A percentile compares a stretch with the other conserved stretches of the same genome.
phyloP scores from a whole-genome alignment of 2,329 filamentous ascomycete species.

The Xylariaceae sp. region DNA sequence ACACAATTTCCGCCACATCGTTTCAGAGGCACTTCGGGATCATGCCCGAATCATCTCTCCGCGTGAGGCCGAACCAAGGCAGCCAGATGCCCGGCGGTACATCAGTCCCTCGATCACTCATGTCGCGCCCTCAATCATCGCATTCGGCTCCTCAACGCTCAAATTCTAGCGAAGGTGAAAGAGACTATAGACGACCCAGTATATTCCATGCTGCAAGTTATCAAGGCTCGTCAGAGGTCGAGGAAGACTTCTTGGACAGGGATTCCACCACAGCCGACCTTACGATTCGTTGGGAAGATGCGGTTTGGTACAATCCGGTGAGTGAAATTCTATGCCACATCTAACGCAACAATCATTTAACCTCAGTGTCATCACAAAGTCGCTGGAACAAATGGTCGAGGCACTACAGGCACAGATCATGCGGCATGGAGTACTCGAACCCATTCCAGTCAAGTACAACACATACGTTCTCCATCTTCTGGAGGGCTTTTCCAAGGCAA shows the following conservation, averaged over 20 bases:
- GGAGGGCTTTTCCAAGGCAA: conserved; percentile 32
- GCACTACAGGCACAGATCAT: conserved; percentile 40
- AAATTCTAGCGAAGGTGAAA: conserved; percentile 11
- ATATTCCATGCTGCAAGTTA: conserved; percentile 24
- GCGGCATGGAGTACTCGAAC: conserved; percentile 31
- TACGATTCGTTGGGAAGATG: conserved; percentile 27
- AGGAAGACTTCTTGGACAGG: conserved; percentile 9
- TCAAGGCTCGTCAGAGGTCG: conserved; percentile 13
- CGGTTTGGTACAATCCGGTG: conserved; percentile 36
- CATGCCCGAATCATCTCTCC: conserved; percentile 19
- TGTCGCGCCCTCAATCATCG: no score
- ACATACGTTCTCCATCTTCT: conserved; percentile 40
- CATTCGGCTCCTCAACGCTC: conserved; percentile 13
- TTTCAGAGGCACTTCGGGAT: neutral
- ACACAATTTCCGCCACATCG: neutral
- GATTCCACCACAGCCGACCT: conserved; percentile 6
- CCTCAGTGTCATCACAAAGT: conserved; percentile 12
- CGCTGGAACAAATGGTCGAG: conserved; percentile 41
- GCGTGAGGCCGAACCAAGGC: conserved; percentile 25
- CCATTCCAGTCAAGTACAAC: conserved; percentile 39
- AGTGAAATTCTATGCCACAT: neutral
- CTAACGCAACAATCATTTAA: neutral
- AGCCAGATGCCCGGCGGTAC: conserved; percentile 20
- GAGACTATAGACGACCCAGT: conserved; percentile 12
- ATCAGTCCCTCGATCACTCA: no score